A percentile compares a stretch with the other conserved stretches of the same genome.
Conservation (phyloP, 2,329 filamentous ascomycete species). For the Tolypocladium amazonense region DNA sequence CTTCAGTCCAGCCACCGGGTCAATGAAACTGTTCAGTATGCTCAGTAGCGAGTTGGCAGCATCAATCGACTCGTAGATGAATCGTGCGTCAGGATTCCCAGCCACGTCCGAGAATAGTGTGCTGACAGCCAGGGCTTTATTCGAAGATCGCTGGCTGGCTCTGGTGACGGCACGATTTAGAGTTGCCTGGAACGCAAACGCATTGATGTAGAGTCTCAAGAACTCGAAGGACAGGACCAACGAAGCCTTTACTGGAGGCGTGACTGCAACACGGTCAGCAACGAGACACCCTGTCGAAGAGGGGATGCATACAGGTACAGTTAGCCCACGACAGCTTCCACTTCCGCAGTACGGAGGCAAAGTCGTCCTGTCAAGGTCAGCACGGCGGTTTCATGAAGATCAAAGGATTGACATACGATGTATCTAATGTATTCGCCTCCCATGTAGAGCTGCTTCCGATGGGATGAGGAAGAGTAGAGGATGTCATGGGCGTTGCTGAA, state of each 20-base stretch:
- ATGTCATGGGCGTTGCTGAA: constrained; percentile 68
- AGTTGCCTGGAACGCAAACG: constrained; percentile 68
- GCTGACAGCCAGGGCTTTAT: constrained; percentile 21
- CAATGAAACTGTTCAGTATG: constrained; percentile 48
- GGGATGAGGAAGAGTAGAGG: constrained; percentile 59
- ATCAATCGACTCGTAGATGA: constrained; percentile 56
- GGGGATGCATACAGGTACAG: constrained; percentile 41
- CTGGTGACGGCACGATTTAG: constrained; percentile 31
- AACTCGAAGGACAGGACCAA: constrained; percentile 64
- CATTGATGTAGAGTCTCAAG: constrained; percentile 61
- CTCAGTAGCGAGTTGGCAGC: constrained; percentile 51
- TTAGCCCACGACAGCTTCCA: constrained; percentile 64
- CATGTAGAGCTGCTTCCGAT: constrained; percentile 58
- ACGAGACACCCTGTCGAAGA: not conserved
- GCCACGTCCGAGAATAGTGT: constrained; percentile 42
- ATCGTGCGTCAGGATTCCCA: constrained; percentile 50
- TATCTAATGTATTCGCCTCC: constrained; percentile 66
- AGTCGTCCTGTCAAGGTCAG: constrained; percentile 41
- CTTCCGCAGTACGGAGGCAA: constrained; percentile 54
- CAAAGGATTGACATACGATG: constrained; percentile 25
- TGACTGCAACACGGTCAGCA: constrained; percentile 28
- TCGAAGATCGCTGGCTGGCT: constrained; percentile 21
- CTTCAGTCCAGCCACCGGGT: constrained; percentile 46
- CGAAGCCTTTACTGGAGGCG: constrained; percentile 54
- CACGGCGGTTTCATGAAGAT: no score